phyloP scores from a whole-genome alignment of 2,329 filamentous ascomycete genomes.

The Cladophialophora immunda region DNA sequence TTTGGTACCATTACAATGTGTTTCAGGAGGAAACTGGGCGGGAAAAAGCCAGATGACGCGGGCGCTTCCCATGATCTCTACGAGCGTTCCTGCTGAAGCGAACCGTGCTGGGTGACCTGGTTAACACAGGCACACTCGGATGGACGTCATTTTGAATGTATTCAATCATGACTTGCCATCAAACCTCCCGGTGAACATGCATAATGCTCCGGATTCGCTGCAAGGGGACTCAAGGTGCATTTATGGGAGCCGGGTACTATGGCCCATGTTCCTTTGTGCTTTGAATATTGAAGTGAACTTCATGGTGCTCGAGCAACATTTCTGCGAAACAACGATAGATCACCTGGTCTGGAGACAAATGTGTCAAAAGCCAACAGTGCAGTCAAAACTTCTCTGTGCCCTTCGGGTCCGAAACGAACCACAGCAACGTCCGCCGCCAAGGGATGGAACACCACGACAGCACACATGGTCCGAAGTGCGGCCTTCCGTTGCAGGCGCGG shows the following conservation, averaged over 20 bases:
- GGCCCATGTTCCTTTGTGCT: neutral
- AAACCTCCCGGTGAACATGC: neutral
- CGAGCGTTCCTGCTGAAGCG: neutral
- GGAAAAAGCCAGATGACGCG: constrained; percentile 14
- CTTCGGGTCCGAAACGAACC: neutral
- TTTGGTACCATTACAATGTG: constrained; percentile 16
- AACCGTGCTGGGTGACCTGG: neutral
- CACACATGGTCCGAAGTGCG: neutral
- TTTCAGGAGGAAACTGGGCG: constrained; percentile 19
- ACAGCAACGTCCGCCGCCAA: neutral
- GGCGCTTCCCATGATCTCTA: neutral
- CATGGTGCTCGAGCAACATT: neutral
- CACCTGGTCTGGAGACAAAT: neutral
- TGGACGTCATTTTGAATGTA: neutral
- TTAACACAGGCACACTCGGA: neutral
- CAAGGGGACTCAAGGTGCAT: neutral
- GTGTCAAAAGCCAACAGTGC: neutral
- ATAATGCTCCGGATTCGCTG: neutral
- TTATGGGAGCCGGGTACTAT: too few relatives aligned
- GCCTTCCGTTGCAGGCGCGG: neutral
- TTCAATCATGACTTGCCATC: neutral
- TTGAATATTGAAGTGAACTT: neutral
- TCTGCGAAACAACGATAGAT: neutral
- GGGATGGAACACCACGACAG: neutral
- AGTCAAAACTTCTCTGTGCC: neutral